phyloP scores from a whole-genome alignment of 1,284 basidiomycete species.

The Cryptococcus deneoformans region DNA sequence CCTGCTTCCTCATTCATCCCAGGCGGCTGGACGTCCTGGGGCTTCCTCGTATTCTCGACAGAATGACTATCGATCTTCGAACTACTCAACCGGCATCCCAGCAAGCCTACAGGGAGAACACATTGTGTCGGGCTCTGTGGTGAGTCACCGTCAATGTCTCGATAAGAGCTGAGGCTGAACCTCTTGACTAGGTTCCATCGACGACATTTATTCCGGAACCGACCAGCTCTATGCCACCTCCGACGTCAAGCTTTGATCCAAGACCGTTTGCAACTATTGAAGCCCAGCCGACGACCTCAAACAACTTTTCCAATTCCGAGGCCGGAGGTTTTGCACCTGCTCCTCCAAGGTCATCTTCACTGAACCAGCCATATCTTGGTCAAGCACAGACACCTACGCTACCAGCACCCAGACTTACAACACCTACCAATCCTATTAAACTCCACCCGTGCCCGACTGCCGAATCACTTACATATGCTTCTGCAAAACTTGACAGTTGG shows the following conservation, averaged over 20 bases:
- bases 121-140: too few species aligned
- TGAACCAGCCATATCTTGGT: background rate
- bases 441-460: slow-evolving; percentile 23
- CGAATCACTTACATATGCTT: slow-evolving; percentile 16
- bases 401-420: background rate
- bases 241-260: too few species aligned
- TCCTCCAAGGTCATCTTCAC: background rate
- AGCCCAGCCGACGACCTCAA: too few species aligned
- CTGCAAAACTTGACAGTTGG: slow-evolving; percentile 14
- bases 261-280: too few species aligned
- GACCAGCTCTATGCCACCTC: too few species aligned
- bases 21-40: background rate
- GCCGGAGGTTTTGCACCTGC: background rate
- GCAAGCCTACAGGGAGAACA: too few species aligned
- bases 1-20: background rate
- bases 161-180: too few species aligned
- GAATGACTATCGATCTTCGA: background rate
- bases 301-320: background rate
- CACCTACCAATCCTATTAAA: slow-evolving; percentile 5
- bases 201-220: too few species aligned
- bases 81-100: background rate
- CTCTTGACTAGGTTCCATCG: too few species aligned
- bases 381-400: background rate
- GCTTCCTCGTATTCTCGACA: background rate
- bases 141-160: too few species aligned